These are phyloP conservation scores for Oxyria digyna DNA, from an alignment of 148 eudicot genomes.

Conservation along the genomic window DNA sequence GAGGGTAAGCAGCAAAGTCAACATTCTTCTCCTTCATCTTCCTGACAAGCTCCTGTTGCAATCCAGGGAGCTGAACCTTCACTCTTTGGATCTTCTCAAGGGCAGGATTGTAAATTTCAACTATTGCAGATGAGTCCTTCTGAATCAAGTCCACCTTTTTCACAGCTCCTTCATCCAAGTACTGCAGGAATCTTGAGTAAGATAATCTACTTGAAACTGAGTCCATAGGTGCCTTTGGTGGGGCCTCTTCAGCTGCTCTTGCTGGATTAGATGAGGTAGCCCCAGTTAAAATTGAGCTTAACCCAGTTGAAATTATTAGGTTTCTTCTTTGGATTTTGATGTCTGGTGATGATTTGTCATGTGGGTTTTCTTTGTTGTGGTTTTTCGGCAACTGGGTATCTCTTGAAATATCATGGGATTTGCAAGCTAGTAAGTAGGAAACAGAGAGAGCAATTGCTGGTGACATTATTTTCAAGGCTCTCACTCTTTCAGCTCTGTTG, in stretches of 20 bases:
- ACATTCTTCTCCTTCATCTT: slow-evolving; percentile 56
- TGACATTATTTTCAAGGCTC: slow-evolving; percentile 9
- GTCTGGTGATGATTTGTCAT: slow-evolving; percentile 13
- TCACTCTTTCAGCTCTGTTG: background rate
- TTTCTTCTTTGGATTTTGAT: slow-evolving; percentile 32
- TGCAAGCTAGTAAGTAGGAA: slow-evolving; percentile 31
- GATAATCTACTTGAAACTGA: slow-evolving; percentile 48
- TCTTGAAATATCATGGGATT: slow-evolving; percentile 27
- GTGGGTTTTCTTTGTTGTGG: slow-evolving; percentile 17
- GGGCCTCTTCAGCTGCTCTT: slow-evolving; percentile 30
- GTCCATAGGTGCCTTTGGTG: slow-evolving; percentile 40
- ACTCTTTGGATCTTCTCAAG: slow-evolving; percentile 57
- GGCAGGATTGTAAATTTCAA: slow-evolving; percentile 45
- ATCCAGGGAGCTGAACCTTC: slow-evolving; percentile 58
- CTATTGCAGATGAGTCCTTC: slow-evolving; percentile 52
- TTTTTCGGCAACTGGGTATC: slow-evolving; percentile 24
- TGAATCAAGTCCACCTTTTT: slow-evolving; percentile 62
- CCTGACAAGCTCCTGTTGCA: slow-evolving; percentile 51
- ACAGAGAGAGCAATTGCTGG: slow-evolving; percentile 31
- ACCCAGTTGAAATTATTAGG: slow-evolving; percentile 28
- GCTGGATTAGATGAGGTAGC: slow-evolving; percentile 22
- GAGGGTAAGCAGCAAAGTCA: slow-evolving; percentile 61
- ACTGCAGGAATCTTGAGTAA: slow-evolving; percentile 61
- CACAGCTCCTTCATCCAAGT: slow-evolving; percentile 56
- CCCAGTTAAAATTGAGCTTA: slow-evolving; percentile 33